A percentile compares a stretch with the other conserved stretches of the same genome.
phyloP scores from a whole-genome alignment of 306 rosid genomes.

The Pyrus communis region DNA sequence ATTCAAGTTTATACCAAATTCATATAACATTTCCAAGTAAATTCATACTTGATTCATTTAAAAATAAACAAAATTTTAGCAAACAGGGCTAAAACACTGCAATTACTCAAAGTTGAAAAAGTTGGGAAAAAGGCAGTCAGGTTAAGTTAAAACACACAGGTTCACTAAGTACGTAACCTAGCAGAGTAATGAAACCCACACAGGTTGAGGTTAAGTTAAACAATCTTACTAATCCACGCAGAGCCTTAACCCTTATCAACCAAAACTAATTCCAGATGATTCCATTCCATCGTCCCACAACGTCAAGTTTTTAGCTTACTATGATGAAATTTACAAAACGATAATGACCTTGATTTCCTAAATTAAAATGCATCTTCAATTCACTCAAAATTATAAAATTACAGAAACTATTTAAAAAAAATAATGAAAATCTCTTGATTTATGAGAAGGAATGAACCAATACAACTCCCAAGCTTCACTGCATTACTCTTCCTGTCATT shows the following conservation, averaged over 20 bases:
- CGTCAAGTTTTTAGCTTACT: not conserved
- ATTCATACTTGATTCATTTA: too few relatives aligned
- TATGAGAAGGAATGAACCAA: not conserved
- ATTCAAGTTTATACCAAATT: too few relatives aligned
- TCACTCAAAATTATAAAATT: not conserved
- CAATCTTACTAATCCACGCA: not conserved
- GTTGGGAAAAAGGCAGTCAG: too few relatives aligned
- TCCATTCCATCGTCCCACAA: not conserved
- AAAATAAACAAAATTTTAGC: too few relatives aligned
- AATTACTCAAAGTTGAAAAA: too few relatives aligned
- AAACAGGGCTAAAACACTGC: too few relatives aligned
- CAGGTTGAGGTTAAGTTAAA: too few relatives aligned
- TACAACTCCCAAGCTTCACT: not conserved
- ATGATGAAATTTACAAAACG: not conserved
- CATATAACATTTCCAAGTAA: too few relatives aligned
- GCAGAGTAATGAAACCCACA: too few relatives aligned
- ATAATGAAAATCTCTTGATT: not conserved
- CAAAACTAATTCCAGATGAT: too few relatives aligned
- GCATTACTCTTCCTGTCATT: not conserved
- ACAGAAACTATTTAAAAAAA: not conserved
- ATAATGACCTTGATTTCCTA: not conserved
- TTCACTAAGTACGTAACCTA: too few relatives aligned
- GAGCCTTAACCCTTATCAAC: not conserved
- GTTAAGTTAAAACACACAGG: too few relatives aligned
- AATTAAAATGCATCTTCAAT: not conserved